Evolutionary conservation across 805 yeast species (phyloP).

Genomic region (Metschnikowia rubicola): DNA sequence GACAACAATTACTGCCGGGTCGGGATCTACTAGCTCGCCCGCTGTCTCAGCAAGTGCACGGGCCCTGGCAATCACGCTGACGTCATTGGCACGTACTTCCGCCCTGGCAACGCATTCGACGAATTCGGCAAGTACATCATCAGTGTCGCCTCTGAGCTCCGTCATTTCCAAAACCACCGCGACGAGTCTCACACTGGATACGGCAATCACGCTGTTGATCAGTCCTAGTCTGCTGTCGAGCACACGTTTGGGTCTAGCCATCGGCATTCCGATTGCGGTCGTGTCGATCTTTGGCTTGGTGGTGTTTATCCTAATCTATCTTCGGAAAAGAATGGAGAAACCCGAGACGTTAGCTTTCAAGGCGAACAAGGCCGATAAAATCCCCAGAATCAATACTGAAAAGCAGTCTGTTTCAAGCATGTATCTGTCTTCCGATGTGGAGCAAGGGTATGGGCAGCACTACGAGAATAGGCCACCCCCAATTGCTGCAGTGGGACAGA

Average conservation of each 20-base stretch:
- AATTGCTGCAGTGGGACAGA: neutral
- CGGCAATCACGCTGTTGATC: slow-evolving; percentile 1
- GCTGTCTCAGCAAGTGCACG: neutral
- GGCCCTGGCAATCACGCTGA: neutral
- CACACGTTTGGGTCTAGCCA: slow-evolving; percentile 28
- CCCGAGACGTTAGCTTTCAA: slow-evolving; percentile 10
- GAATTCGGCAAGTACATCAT: neutral
- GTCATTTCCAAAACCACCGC: neutral
- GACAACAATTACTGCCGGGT: slow-evolving; percentile 2
- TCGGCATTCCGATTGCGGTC: slow-evolving; percentile 32
- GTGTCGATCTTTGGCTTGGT: slow-evolving; percentile 22
- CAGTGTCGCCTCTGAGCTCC: neutral
- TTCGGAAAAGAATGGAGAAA: slow-evolving; percentile 11
- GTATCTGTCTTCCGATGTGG: slow-evolving; percentile 6
- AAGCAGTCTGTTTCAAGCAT: slow-evolving; percentile 4
- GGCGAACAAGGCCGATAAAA: neutral
- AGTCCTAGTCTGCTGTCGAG: slow-evolving; percentile 5
- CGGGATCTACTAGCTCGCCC: neutral
- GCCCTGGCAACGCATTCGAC: neutral
- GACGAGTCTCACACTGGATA: neutral
- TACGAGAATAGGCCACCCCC: neutral
- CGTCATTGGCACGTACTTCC: neutral
- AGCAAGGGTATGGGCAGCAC: slow-evolving; percentile 1
- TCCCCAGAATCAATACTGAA: neutral
- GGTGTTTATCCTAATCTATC: slow-evolving; percentile 9